Evolutionary conservation across 2,329 filamentous ascomycete species (phyloP), one percentile per base, ranked within the genome.

Genomic region (Didymosphaeria variabile): DNA sequence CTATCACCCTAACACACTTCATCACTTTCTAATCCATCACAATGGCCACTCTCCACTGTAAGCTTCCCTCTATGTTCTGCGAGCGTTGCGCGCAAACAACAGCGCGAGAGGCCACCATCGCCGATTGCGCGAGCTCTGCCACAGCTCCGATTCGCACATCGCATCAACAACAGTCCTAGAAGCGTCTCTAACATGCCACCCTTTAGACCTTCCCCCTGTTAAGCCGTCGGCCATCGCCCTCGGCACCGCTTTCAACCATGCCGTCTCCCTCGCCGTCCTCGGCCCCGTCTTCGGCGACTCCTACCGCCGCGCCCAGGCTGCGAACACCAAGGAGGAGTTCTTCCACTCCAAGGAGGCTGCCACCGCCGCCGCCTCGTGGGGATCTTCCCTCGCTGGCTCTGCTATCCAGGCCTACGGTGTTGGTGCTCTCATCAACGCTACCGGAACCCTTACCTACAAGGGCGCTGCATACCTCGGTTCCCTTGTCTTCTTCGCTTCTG

Each of bases 221-320:
- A 98, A 97, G 90, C 95, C 95, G 72, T 97, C 94, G 77, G 94
- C 95, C 76, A 97, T 99, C 78, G 95, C 94, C 77, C 88, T 98
- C 76, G 95, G 95, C 83, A 95, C 94, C 66, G 84, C 93, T 81
- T 99, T 97, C 89, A 97, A 91, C 87, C 94, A 99, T 84, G 90
- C 90, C 74, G 86, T 93, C 74, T 95, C 95, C 77, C 89, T 92
- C 67, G 94, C 92, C 66, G 88, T 98, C 72, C 88, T 98, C 65
- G 87, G 89, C 62, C 94, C 94, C 66, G 83, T 98, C 81, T 97
- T 98, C 79, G 94, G 95, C 77, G 90, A 96, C 77, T 94, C 93
- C 76, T 97, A 97, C 87, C 90, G 94, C 83, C 91, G 92, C 72
- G 94, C 94, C 71, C 94, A 97, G 87, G 84, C 88, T 63, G 88